Percentiles rank a stretch among this genome's conserved stretches.
phyloP scores from a whole-genome alignment of 1,284 basidiomycete species.

The Neotropicomus parvogracilis region DNA sequence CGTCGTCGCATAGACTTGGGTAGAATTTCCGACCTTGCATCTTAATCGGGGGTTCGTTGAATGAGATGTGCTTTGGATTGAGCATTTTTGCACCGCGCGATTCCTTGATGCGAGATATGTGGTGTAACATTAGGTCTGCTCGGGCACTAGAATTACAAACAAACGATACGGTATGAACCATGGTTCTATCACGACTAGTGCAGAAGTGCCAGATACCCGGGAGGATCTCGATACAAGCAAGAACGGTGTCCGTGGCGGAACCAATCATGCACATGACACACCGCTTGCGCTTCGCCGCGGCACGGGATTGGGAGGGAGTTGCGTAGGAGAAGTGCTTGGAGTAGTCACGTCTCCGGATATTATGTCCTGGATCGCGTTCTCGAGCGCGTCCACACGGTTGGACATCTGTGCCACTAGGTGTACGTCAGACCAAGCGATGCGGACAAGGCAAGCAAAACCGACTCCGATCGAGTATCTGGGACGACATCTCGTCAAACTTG shows the following conservation, averaged over 20 bases:
- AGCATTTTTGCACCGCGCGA: too few species aligned
- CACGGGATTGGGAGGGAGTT: slow-evolving; percentile 24
- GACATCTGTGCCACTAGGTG: slow-evolving; percentile 78
- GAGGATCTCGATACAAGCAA: slow-evolving; percentile 16
- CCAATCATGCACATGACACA: slow-evolving; percentile 19
- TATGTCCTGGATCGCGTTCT: slow-evolving; percentile 78
- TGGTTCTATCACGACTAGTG: slow-evolving; percentile 20
- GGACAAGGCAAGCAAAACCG: slow-evolving; percentile 29
- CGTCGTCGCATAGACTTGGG: slow-evolving; percentile 7
- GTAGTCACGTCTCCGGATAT: slow-evolving; percentile 62
- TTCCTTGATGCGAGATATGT: neutral
- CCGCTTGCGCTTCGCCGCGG: slow-evolving; percentile 42
- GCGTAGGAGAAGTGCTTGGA: slow-evolving; percentile 49
- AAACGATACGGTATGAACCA: slow-evolving; percentile 5
- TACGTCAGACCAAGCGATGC: neutral
- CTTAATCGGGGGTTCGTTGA: slow-evolving; percentile 11
- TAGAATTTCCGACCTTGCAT: slow-evolving; percentile 5
- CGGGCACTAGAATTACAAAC: slow-evolving; percentile 15
- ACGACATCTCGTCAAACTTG: slow-evolving; percentile 83
- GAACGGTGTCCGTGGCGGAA: slow-evolving; percentile 8
- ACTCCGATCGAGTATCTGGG: slow-evolving; percentile 78
- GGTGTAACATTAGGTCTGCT: neutral
- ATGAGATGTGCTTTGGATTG: neutral
- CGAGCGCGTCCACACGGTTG: slow-evolving; percentile 73
- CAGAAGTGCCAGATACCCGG: slow-evolving; percentile 11